Percentiles rank a stretch among this genome's conserved stretches.
Evolutionary conservation across 805 yeast species (phyloP).

Genomic region (Candida qinlingensis): DNA sequence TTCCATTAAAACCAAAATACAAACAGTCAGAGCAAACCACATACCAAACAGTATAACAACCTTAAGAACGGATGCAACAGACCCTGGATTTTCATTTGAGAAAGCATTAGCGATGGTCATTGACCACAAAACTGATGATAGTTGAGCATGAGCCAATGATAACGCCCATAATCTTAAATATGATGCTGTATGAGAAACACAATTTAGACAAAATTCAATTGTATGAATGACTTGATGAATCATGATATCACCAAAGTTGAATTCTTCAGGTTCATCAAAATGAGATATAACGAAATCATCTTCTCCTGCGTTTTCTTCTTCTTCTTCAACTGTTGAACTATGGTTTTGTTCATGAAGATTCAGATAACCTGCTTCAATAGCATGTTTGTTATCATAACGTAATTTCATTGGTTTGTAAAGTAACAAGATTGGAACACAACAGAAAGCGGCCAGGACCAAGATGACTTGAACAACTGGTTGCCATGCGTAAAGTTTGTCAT

Average conservation of each 20-base stretch:
- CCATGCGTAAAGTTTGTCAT: constrained; percentile 73
- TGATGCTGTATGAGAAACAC: constrained; percentile 98
- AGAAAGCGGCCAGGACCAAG: constrained; percentile 67
- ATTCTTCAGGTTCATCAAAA: constrained; percentile 44
- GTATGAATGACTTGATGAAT: constrained; percentile 98
- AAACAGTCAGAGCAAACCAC: constrained; percentile 92
- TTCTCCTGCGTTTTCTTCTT: constrained; percentile 45
- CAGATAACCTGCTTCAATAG: constrained; percentile 46
- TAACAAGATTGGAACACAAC: constrained; percentile 91
- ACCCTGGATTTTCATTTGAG: constrained; percentile 39
- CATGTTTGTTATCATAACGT: constrained; percentile 49
- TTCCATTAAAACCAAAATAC: constrained; percentile 92
- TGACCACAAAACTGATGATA: constrained; percentile 77
- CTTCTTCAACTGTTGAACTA: constrained; percentile 26
- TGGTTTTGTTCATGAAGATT: constrained; percentile 32
- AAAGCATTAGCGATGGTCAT: constrained; percentile 89
- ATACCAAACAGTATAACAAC: constrained; percentile 80
- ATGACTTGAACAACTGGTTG: constrained; percentile 73
- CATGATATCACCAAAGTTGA: constrained; percentile 71
- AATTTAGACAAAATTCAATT: constrained; percentile 94
- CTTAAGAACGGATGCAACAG: constrained; percentile 61
- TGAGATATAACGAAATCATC: constrained; percentile 36
- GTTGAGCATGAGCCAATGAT: constrained; percentile 95
- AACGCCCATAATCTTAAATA: constrained; percentile 97
- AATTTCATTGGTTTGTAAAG: constrained; percentile 76